These are phyloP conservation scores for Boletus subparvulus DNA, from an alignment of 768 basidiomycete genomes.

Conservation along the genomic window DNA sequence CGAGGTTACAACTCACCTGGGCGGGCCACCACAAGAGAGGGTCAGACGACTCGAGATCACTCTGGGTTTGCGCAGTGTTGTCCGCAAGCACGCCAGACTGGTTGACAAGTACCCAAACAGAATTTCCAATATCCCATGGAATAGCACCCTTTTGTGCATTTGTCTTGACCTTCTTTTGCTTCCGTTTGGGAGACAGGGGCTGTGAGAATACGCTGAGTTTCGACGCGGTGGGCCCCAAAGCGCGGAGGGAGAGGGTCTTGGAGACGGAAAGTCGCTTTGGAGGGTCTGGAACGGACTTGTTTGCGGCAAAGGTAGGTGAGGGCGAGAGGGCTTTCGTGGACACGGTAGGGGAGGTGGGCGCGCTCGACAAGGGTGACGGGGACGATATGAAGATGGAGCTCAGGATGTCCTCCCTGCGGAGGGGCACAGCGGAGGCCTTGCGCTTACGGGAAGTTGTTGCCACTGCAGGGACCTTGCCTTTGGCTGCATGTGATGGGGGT, in stretches of 20 bases:
- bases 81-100: conserved; percentile 37
- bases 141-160: background rate
- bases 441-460: conserved; percentile 29
- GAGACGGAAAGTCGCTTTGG: conserved; percentile 9
- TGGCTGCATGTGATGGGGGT: conserved; percentile 13
- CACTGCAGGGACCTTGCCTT: conserved; percentile 5
- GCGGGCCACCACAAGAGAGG: conserved; percentile 68
- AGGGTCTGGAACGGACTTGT: background rate
- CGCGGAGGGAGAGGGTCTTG: conserved; percentile 13
- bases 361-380: conserved; percentile 29
- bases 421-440: conserved; percentile 17
- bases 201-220: conserved; percentile 16
- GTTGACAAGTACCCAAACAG: conserved; percentile 57
- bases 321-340: conserved; percentile 17
- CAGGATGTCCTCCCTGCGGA: conserved; percentile 10
- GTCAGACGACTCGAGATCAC: conserved; percentile 18
- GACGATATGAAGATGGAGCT: conserved; percentile 14
- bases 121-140: conserved; percentile 34
- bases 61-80: conserved; percentile 24
- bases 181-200: conserved; percentile 22
- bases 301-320: conserved; percentile 8
- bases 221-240: conserved; percentile 7
- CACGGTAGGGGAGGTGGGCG: conserved; percentile 16
- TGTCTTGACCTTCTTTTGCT: conserved; percentile 15
- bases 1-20: conserved; percentile 42